Conservation (phyloP, 768 basidiomycete genomes). For the Astraeus odoratus region DNA sequence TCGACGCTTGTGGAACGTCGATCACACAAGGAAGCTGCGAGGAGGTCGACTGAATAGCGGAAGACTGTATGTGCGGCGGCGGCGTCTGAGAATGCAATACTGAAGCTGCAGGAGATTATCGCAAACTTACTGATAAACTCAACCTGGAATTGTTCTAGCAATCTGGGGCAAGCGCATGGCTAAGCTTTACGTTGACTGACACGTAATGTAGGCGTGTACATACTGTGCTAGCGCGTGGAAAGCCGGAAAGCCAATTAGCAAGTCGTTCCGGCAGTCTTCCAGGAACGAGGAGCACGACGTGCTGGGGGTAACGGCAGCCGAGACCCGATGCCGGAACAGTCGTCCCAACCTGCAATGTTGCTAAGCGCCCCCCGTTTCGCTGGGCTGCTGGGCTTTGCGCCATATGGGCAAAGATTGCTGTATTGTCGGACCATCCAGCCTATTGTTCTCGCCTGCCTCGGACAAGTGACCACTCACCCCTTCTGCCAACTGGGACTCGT, state of each 20-base stretch:
- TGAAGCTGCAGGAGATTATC: neutral
- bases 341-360: too few species aligned
- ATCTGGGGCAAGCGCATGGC: neutral
- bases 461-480: neutral
- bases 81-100: too few species aligned
- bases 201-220: too few species aligned
- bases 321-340: too few species aligned
- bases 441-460: conserved; percentile 8
- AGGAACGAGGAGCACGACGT: neutral
- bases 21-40: too few species aligned
- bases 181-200: neutral
- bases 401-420: neutral
- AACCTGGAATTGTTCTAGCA: too few species aligned
- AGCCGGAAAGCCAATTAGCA: too few species aligned
- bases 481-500: too few species aligned
- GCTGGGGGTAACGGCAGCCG: neutral
- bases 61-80: too few species aligned
- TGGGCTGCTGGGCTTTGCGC: neutral
- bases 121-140: too few species aligned
- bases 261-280: neutral
- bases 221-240: too few species aligned
- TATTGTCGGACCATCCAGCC: neutral
- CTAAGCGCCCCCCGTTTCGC: neutral
- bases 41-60: too few species aligned
- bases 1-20: neutral